Conservation (phyloP, 179 eudicot species). For the Drosera spatulata region DNA sequence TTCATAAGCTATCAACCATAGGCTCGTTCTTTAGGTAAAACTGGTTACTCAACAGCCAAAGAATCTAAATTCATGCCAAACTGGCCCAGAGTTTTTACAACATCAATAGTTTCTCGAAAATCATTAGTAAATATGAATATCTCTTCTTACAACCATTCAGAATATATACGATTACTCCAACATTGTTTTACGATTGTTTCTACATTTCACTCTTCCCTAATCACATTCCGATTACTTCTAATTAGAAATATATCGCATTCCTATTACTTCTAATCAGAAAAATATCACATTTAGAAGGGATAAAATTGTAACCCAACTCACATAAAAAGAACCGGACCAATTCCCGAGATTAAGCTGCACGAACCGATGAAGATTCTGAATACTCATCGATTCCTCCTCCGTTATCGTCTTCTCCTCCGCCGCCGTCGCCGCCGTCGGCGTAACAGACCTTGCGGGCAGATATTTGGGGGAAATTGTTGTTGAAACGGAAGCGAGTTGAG, state of each 20-base stretch:
- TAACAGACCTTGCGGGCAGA: conserved; percentile 1
- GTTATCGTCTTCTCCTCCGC: conserved; percentile 9
- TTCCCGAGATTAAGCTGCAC: conserved; percentile 58
- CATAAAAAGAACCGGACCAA: conserved; percentile 79
- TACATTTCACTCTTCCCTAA: too few species aligned
- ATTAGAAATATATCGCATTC: not conserved
- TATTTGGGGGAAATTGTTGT: conserved; percentile 1
- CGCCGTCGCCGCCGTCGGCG: conserved; percentile 14
- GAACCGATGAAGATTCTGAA: conserved; percentile 60
- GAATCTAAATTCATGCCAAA: too few species aligned
- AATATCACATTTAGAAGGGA: not conserved
- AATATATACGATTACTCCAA: too few species aligned
- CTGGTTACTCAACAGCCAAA: too few species aligned
- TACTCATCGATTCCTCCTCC: conserved; percentile 35
- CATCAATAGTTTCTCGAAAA: too few species aligned
- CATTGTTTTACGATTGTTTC: too few species aligned
- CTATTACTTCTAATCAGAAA: not conserved
- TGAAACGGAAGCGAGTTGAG: too few species aligned
- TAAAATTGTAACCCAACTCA: conserved; percentile 11
- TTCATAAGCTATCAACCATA: too few species aligned
- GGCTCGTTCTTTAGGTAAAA: too few species aligned
- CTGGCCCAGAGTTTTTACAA: too few species aligned
- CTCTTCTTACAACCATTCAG: too few species aligned
- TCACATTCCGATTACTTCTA: not conserved
- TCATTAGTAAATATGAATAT: too few species aligned